Evolutionary conservation across 1,284 basidiomycete species (phyloP).

Genomic region (Pascua sp.): DNA sequence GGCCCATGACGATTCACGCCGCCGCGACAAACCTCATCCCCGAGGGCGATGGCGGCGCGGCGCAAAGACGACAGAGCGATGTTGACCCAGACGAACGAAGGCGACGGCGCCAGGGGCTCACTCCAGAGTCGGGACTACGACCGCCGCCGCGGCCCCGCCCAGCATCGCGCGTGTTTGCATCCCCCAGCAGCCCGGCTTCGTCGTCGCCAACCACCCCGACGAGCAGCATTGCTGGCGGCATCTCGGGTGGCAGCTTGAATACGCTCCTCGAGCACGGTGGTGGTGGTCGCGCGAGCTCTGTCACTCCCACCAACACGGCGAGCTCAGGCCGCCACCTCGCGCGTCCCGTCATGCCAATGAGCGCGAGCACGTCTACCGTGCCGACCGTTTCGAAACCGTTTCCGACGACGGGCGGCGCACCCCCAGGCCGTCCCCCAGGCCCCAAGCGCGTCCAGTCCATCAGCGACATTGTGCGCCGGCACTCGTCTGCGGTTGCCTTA

Average conservation of each 20-base stretch:
- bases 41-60: neutral
- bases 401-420: neutral
- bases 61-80: neutral
- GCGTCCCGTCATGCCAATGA: constrained; percentile 1
- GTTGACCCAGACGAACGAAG: constrained; percentile 17
- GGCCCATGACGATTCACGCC: constrained; percentile 6
- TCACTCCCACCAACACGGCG: no score
- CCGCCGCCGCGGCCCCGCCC: constrained; percentile 9
- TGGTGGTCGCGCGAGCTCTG: no score
- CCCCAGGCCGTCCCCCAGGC: neutral
- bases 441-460: constrained; percentile 31
- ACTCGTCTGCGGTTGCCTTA: constrained; percentile 33
- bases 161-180: neutral
- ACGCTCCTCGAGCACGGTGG: no score
- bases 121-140: constrained; percentile 14
- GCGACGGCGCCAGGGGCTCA: constrained; percentile 13
- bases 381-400: neutral
- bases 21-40: constrained; percentile 6
- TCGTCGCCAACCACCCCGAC: no score
- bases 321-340: neutral
- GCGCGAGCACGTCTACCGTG: neutral
- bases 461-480: constrained; percentile 50
- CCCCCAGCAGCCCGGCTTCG: neutral
- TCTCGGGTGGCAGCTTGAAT: no score
- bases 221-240: no score